Evolutionary conservation across 2,329 filamentous ascomycete genomes (phyloP), one percentile per base, ranked within the genome.

Genomic region (Aspergillus puulaauensis): DNA sequence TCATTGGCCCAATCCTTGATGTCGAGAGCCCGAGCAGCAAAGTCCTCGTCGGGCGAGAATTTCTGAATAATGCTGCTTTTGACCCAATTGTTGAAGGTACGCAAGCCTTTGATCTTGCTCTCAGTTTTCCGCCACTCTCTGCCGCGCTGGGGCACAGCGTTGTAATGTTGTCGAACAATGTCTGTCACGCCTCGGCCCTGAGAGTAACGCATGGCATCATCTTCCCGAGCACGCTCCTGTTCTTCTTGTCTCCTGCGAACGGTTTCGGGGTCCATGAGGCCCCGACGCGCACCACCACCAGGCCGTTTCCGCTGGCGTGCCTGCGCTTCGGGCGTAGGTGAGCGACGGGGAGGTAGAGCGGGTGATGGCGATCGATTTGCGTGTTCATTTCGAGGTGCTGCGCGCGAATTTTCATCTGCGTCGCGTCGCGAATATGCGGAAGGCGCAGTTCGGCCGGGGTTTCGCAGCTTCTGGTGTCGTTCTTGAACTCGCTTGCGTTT

Each of bases 31-130:
- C 73, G 73, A 2, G 87, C 84, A 0, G 83, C 79, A 64, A 88
- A 87, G 60, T 90, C 87, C 73, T 93, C 90, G 63, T 88, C 87
- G 0, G 90, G 90, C 4, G 91, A 91, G 77, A 97, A 98, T 73
- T 96, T 97, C 72, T 98, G 93, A 65, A 99, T 98, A 66, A 98
- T 86, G 50, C 90, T 93, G 71, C 91, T 96, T 81, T 99, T 99
- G 77, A 99, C 85, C 95, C 95, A 99, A 75, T 99, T 99, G 79
- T 99, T 99, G 81, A 96, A 95, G 65, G 90, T 91, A 53, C 95
- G 86, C 53, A 99, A 80, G 0, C 95, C 95, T 77, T 96, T 96
- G 80, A 99, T 99, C 68, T 90, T 89, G 74, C 90, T 96, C 69
- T 96, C 92, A 6, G 91, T 96, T 72, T 90, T 91, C 50, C 95